phyloP scores from a whole-genome alignment of 2,329 filamentous ascomycete species.

The Arthrobotrys sinensis region DNA sequence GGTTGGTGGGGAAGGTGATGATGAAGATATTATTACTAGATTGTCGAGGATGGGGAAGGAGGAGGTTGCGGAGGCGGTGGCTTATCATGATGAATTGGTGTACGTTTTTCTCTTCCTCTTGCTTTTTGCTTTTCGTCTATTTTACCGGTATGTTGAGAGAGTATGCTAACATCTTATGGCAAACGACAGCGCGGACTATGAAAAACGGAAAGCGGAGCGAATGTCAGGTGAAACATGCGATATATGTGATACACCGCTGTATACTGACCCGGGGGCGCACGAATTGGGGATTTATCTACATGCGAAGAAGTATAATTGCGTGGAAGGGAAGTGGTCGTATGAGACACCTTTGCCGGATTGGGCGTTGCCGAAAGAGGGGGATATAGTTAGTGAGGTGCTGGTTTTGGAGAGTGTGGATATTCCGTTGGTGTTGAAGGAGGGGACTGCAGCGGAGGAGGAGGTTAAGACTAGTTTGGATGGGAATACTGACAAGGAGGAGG shows the following conservation, averaged over 20 bases:
- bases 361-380: slow-evolving; percentile 75
- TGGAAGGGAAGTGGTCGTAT: slow-evolving; percentile 87
- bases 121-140: neutral
- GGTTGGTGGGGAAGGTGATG: slow-evolving; percentile 70
- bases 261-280: slow-evolving; percentile 90
- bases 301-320: slow-evolving; percentile 89
- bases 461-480: slow-evolving; percentile 44
- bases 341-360: slow-evolving; percentile 86
- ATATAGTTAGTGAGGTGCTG: slow-evolving; percentile 49
- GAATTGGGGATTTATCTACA: slow-evolving; percentile 91
- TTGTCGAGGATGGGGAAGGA: slow-evolving; percentile 93
- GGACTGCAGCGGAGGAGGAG: slow-evolving; percentile 26
- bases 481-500: slow-evolving; percentile 3
- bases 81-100: slow-evolving; percentile 95
- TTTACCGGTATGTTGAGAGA: neutral
- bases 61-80: slow-evolving; percentile 89
- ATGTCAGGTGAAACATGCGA: slow-evolving; percentile 88
- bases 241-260: slow-evolving; percentile 87
- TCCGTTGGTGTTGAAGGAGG: slow-evolving; percentile 45
- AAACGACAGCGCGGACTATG: slow-evolving; percentile 73
- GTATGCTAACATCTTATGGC: slow-evolving; percentile 4
- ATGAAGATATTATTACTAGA: slow-evolving; percentile 90
- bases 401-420: slow-evolving; percentile 57
- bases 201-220: slow-evolving; percentile 91
- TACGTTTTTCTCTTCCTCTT: slow-evolving; percentile 31